phyloP scores from a whole-genome alignment of 2,329 filamentous ascomycete genomes.

The Fusarium buxicola region DNA sequence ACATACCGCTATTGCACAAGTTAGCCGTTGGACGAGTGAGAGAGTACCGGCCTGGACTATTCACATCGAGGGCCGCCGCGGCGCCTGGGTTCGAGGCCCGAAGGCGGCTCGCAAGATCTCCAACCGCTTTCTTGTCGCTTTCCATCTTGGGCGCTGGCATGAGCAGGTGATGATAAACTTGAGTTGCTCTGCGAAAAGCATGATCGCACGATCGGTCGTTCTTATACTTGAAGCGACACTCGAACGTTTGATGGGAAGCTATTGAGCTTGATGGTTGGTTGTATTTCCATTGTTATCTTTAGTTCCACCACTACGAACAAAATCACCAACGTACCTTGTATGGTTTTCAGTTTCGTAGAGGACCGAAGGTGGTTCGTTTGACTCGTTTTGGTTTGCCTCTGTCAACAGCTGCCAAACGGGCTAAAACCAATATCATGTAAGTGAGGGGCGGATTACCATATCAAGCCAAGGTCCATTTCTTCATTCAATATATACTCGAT shows the following conservation, averaged over 20 bases:
- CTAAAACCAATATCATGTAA: neutral
- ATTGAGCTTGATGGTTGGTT: neutral
- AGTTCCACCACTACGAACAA: neutral
- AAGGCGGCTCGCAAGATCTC: slow-evolving; percentile 20
- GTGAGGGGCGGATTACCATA: neutral
- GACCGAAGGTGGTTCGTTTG: neutral
- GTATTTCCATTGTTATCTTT: neutral
- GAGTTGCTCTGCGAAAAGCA: neutral
- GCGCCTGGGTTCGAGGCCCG: slow-evolving; percentile 1
- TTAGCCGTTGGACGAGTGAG: neutral
- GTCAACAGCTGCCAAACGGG: neutral
- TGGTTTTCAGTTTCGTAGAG: neutral
- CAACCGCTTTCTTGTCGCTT: neutral
- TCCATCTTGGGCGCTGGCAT: slow-evolving; percentile 4
- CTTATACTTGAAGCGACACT: neutral
- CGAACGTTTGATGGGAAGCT: neutral
- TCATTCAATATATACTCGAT: no score
- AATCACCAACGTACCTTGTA: neutral
- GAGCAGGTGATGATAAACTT: slow-evolving; percentile 9
- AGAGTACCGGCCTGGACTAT: neutral
- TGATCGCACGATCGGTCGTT: neutral
- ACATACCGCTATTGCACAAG: slow-evolving; percentile 20
- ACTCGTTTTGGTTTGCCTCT: neutral
- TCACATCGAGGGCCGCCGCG: slow-evolving; percentile 17
- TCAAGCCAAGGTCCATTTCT: no score